phyloP scores from a whole-genome alignment of 2,329 filamentous ascomycete species.

The Trichoderma sp. region DNA sequence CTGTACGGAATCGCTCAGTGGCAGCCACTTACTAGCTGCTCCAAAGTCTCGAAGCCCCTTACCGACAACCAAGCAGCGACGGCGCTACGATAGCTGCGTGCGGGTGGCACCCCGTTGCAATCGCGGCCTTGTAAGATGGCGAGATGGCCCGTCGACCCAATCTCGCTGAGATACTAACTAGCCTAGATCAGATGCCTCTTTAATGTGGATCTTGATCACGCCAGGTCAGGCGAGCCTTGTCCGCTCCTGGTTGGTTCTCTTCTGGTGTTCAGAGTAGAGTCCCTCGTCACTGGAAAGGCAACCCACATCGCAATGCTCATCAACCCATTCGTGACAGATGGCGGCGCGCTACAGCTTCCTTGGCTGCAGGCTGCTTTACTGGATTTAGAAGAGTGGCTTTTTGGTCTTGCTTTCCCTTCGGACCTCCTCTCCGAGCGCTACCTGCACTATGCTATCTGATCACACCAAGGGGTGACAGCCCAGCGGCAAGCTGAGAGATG shows the following conservation, averaged over 20 bases:
- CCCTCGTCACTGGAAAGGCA: background rate
- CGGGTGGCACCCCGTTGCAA: constrained; percentile 20
- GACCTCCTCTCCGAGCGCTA: background rate
- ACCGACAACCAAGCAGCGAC: background rate
- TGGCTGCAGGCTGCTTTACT: background rate
- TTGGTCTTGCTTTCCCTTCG: background rate
- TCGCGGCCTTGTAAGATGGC: constrained; percentile 12
- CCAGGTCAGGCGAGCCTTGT: constrained; percentile 21
- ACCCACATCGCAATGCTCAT: background rate
- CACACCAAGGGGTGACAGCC: background rate
- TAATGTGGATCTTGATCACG: constrained; percentile 25
- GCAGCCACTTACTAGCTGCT: background rate
- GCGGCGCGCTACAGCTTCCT: background rate
- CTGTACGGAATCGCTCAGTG: background rate
- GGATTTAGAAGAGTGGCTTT: background rate
- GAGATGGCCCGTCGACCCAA: constrained; percentile 24
- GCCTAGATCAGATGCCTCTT: constrained; percentile 23
- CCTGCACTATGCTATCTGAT: background rate
- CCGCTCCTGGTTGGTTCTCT: background rate
- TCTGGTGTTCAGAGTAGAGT: background rate
- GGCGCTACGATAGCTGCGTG: constrained; percentile 17
- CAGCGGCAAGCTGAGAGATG: background rate
- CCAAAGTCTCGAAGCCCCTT: background rate
- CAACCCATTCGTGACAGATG: background rate
- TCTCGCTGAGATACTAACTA: constrained; percentile 23